Evolutionary conservation across 2,329 filamentous ascomycete species (phyloP), one percentile per base, ranked within the genome.

Genomic region (Cladosporium sp.): DNA sequence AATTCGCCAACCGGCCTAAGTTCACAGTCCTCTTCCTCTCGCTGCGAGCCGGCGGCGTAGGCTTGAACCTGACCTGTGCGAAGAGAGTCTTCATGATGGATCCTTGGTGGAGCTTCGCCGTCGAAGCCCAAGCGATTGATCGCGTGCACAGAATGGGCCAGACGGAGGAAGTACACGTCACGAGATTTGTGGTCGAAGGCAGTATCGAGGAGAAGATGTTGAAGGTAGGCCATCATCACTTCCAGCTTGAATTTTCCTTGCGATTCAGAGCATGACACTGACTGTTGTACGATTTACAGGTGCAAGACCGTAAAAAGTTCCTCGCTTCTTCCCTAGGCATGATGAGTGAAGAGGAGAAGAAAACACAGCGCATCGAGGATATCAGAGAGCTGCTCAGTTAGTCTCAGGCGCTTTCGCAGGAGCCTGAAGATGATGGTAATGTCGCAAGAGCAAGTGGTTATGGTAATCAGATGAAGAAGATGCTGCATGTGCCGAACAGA

Each of bases 1-100:
- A 92, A 66, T 99, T 98, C 76, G 82, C 77, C 0, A 67, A 82
- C 0, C 78, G 46, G 65, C 73, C 68, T 1, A 87, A 85, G 58
- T 91, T 92, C 28, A 86, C 86, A 2, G 86, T 99, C 1, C 81
- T 99, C 4, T 83, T 99, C 1, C 86, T 99, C 61, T 94, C 90
- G 72, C 82, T 99, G 65, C 86, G 92, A 23, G 95, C 96, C 0
- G 95, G 96, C 5, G 96, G 95, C 28, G 95, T 99, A 0, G 95
- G 95, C 0, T 83, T 99, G 52, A 99, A 99, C 75, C 79, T 99
- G 67, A 98, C 94, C 0, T 89, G 89, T 70, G 95, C 95, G 6
- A 92, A 89, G 69, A 84, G 91, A 63, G 96, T 99, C 5, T 99
- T 90, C 80, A 96, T 99, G 91, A 98, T 99, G 95, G 95, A 99